phyloP scores from a whole-genome alignment of 441 rosid genomes.

The Mallotus repandus region DNA sequence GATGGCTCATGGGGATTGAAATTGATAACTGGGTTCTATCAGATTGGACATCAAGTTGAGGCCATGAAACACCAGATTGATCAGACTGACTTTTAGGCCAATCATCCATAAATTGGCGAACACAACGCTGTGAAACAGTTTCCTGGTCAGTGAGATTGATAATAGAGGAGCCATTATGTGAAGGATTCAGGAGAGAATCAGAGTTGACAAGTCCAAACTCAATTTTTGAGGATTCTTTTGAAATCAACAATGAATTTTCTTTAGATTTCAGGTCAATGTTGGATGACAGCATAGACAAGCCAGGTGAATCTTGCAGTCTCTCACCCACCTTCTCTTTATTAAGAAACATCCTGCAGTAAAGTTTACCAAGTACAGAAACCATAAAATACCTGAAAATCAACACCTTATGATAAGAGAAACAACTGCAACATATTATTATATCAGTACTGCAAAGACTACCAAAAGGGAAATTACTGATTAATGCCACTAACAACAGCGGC shows the following conservation, averaged over 20 bases:
- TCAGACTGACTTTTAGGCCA: slow-evolving; percentile 50
- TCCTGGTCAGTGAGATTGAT: slow-evolving; percentile 31
- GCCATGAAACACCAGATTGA: slow-evolving; percentile 41
- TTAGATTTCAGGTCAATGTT: slow-evolving; percentile 28
- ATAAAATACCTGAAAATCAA: not conserved
- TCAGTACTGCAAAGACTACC: no score
- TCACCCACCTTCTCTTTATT: slow-evolving; percentile 27
- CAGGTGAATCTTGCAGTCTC: slow-evolving; percentile 31
- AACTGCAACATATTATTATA: no score
- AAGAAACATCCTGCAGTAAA: slow-evolving; percentile 36
- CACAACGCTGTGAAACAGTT: slow-evolving; percentile 39
- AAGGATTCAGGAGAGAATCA: slow-evolving; percentile 40
- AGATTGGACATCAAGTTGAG: slow-evolving; percentile 42
- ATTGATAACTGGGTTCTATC: slow-evolving; percentile 58
- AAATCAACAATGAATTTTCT: slow-evolving; percentile 30
- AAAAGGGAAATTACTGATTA: no score
- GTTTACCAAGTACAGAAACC: not conserved
- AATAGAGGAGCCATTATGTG: slow-evolving; percentile 31
- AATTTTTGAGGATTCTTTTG: slow-evolving; percentile 26
- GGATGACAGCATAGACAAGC: slow-evolving; percentile 32
- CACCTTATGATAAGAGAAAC: not conserved
- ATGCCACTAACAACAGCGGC: not conserved
- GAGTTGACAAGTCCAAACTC: slow-evolving; percentile 43
- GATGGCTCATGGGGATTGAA: slow-evolving; percentile 43
- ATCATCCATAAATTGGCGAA: slow-evolving; percentile 60